Evolutionary conservation across 306 rosid species (phyloP).

Genomic region (Cucurbita ficifolia): DNA sequence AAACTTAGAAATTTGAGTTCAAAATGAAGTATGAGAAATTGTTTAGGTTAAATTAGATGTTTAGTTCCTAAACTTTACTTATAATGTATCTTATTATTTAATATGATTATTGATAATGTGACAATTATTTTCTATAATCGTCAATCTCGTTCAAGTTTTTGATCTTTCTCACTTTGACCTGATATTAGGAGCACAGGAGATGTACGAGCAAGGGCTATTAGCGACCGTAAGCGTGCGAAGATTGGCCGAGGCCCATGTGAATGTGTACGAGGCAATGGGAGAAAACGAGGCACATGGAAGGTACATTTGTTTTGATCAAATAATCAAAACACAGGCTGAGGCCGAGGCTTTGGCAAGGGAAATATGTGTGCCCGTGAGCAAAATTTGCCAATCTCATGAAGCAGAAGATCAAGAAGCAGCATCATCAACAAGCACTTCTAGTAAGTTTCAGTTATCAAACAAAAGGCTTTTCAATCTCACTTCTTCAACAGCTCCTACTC

Average conservation of each 20-base stretch:
- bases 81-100: no score
- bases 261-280: slow-evolving; percentile 48
- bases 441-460: slow-evolving; percentile 33
- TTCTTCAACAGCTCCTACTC: slow-evolving; percentile 21
- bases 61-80: no score
- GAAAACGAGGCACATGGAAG: slow-evolving; percentile 39
- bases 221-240: slow-evolving; percentile 46
- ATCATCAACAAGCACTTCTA: neutral
- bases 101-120: no score
- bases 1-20: no score
- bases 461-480: slow-evolving; percentile 39
- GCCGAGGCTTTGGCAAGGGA: slow-evolving; percentile 53
- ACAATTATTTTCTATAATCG: no score
- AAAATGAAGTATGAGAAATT: no score
- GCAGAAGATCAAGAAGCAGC: neutral
- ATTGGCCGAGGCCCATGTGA: slow-evolving; percentile 53
- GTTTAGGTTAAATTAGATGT: no score
- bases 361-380: slow-evolving; percentile 19
- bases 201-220: slow-evolving; percentile 45
- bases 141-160: neutral
- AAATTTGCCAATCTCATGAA: slow-evolving; percentile 17
- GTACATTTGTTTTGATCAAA: slow-evolving; percentile 56
- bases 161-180: neutral
- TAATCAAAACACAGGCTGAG: slow-evolving; percentile 19
- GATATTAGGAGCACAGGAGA: slow-evolving; percentile 48